Percentiles rank a stretch among this genome's conserved stretches.
These are phyloP conservation scores for Alternaria arbusti DNA, from an alignment of 2,329 filamentous ascomycete genomes.

Conservation along the genomic window DNA sequence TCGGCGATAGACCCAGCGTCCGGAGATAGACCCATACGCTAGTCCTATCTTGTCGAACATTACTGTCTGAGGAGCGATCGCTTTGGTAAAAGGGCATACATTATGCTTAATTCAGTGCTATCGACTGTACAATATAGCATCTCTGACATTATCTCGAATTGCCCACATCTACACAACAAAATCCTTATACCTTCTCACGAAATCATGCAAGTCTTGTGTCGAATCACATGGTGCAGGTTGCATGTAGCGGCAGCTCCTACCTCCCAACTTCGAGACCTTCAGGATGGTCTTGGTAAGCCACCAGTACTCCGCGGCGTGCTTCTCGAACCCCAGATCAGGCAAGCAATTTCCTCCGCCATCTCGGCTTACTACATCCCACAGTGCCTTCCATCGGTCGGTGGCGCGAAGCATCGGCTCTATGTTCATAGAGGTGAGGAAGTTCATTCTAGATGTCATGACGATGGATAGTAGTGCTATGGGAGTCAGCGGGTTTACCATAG, in stretches of 20 bases:
- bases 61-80: background rate
- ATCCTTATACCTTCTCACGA: background rate
- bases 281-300: background rate
- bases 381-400: background rate
- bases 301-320: background rate
- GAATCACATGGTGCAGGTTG: background rate
- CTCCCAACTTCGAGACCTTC: background rate
- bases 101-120: background rate
- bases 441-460: background rate
- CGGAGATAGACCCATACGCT: background rate
- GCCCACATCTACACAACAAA: background rate
- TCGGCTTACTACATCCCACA: background rate
- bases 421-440: background rate
- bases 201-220: background rate
- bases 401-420: background rate
- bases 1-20: background rate
- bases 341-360: background rate
- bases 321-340: background rate
- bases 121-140: accelerated
- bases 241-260: background rate
- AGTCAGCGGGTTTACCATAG: background rate
- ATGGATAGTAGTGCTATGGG: background rate
- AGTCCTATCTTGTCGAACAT: background rate
- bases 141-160: background rate
- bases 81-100: background rate